A percentile compares a stretch with the other conserved stretches of the same genome.
Evolutionary conservation across 208 protist species (phyloP).

Genomic region (Acanthamoeba sp.): DNA sequence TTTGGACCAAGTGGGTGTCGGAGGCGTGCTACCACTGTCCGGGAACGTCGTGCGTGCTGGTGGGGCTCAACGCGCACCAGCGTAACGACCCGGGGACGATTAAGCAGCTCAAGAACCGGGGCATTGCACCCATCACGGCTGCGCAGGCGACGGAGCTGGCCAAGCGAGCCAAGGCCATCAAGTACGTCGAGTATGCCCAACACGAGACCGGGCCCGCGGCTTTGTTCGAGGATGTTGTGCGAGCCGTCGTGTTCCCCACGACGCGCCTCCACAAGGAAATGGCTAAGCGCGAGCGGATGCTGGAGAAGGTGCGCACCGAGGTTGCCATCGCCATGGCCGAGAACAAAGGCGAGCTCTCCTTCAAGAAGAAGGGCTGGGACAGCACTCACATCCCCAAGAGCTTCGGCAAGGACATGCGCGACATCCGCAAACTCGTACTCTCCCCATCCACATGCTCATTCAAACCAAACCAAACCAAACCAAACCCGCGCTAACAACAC

Average conservation of each 20-base stretch:
- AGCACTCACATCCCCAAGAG: conserved; percentile 67
- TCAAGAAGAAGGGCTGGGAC: conserved; percentile 60
- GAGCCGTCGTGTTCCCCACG: conserved; percentile 2
- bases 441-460: background rate
- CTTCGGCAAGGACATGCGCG: conserved; percentile 62
- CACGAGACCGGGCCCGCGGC: background rate
- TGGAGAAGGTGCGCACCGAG: conserved; percentile 58
- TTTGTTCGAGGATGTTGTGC: conserved; percentile 35
- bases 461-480: too few relatives aligned
- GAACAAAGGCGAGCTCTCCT: background rate
- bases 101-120: background rate
- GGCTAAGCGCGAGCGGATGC: conserved; percentile 32
- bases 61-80: conserved; percentile 78
- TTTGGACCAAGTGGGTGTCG: conserved; percentile 82
- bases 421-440: conserved; percentile 43
- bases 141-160: conserved; percentile 35
- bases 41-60: conserved; percentile 75
- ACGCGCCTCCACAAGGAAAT: conserved; percentile 39
- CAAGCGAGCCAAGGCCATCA: conserved; percentile 59
- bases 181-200: conserved; percentile 37
- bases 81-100: conserved; percentile 66
- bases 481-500: too few relatives aligned
- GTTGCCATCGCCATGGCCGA: conserved; percentile 11
- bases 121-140: background rate
- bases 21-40: conserved; percentile 80